Percentiles rank a stretch among this genome's conserved stretches.
Evolutionary conservation across 495 filamentous ascomycete genomes (phyloP).

Genomic region (Neurospora sp.): DNA sequence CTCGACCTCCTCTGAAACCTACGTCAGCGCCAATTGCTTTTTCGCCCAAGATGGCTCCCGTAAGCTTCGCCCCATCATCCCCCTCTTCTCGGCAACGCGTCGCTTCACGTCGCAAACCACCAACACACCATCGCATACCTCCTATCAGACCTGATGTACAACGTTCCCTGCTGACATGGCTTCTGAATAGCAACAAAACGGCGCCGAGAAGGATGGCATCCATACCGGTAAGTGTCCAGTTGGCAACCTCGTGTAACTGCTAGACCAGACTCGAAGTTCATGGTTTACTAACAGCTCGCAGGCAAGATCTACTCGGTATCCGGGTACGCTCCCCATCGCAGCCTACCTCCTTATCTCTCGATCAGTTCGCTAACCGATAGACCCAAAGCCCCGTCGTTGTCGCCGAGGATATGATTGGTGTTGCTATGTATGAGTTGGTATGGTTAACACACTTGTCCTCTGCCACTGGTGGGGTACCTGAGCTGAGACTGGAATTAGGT

Average conservation of each 20-base stretch:
- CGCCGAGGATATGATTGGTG: conserved; percentile 96
- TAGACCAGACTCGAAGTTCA: background rate
- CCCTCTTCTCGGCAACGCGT: background rate
- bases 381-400: conserved; percentile 77
- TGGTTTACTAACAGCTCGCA: conserved; percentile 26
- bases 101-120: background rate
- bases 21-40: conserved; percentile 22
- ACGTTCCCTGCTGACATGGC: background rate
- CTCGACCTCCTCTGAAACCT: conserved; percentile 17
- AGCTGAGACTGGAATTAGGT: conserved; percentile 43
- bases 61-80: conserved; percentile 26
- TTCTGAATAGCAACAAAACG: conserved; percentile 12
- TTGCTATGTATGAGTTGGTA: conserved; percentile 98
- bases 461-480: conserved; percentile 27
- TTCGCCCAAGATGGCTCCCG: conserved; percentile 51
- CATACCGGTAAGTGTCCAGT: conserved; percentile 23
- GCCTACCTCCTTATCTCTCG: background rate
- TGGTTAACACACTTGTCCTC: background rate
- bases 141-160: background rate
- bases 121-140: background rate
- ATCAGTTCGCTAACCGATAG: conserved; percentile 13
- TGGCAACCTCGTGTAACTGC: conserved; percentile 3
- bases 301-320: conserved; percentile 74
- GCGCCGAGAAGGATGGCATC: conserved; percentile 29
- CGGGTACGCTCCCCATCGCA: conserved; percentile 41